Evolutionary conservation across 225 moss, liverwort and hornwort species (phyloP), one percentile per base, ranked within the genome.

Genomic region (Polytrichum commune): DNA sequence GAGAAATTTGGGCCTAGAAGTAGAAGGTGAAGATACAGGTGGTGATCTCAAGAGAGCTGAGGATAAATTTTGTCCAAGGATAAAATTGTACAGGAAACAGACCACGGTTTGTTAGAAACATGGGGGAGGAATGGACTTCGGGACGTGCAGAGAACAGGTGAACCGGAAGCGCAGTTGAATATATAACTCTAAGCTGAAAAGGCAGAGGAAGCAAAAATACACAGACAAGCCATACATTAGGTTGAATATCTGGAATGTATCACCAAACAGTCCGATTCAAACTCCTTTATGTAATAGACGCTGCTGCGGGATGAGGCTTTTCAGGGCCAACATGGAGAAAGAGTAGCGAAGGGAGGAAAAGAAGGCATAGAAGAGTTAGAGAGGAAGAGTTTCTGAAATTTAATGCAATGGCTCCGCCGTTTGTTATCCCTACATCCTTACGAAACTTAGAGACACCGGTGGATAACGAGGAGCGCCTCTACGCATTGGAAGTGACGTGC

Each of bases 391-490:
- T 56, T 62, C 13, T 5, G 62, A 57, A 69, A 19, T 8, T 19
- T 20, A 54, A 54, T 69, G 57, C 60, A 60, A 85, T 85, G 88
- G 85, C 82, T 25, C 82, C 78, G 18, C 56, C 73, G 13, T 88
- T 88, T 67, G 63, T 78, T 29, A 82, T 88, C 18, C 88, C 88
- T 71, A 69, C 71, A 65, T 57, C 77, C 62, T 76, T 88, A 71
- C 77, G 80, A 68, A 79, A 85, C 61, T 78, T 88, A 76, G 88
- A 88, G 79, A 68, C 64, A 61, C 60, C 66, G 55, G 58, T 73
- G 66, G 85, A 76, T 26, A 70, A 68, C 30, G 82, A 77, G 62
- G 82, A 82, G 63, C 77, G 80, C 19, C 85, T 89, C 26, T 83
- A 62, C 23, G 83, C 81, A 32, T 83, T 83, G 64, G 85, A 86